Conservation (phyloP, 441 rosid species). For the California macrophylla region DNA sequence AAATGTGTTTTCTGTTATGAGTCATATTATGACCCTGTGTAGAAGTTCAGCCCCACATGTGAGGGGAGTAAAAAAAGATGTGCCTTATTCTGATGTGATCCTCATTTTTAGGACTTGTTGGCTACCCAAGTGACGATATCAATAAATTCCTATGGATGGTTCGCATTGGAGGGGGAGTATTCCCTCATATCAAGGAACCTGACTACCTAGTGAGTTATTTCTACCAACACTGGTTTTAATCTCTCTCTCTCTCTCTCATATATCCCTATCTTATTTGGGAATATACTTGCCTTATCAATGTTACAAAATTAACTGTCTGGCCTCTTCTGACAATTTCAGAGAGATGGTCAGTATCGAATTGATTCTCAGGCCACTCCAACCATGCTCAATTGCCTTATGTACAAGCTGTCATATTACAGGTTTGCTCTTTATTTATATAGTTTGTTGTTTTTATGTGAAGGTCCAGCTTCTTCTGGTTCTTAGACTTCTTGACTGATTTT, state of each 20-base stretch:
- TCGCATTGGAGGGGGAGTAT: constrained; percentile 96
- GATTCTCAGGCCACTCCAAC: constrained; percentile 92
- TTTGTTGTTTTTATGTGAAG: constrained; percentile 3
- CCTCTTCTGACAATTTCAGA: constrained; percentile 35
- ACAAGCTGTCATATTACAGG: constrained; percentile 98
- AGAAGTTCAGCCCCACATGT: too few species aligned
- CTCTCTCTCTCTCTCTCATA: not conserved
- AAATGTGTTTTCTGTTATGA: too few species aligned
- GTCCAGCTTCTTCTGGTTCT: constrained; percentile 13
- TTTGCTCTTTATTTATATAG: constrained; percentile 19
- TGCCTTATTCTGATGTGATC: constrained; percentile 27
- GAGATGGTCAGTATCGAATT: constrained; percentile 93
- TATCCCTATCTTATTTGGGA: not conserved
- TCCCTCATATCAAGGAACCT: constrained; percentile 97
- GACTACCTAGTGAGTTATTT: constrained; percentile 66
- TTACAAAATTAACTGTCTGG: constrained; percentile 3
- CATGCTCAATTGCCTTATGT: constrained; percentile 93
- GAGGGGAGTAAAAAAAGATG: not conserved
- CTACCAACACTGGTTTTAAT: not conserved
- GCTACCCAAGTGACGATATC: constrained; percentile 98
- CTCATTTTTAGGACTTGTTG: constrained; percentile 69
- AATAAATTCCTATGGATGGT: constrained; percentile 99
- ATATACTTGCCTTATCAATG: not conserved
- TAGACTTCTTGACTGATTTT: constrained; percentile 2
- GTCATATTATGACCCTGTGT: too few species aligned